A percentile compares a stretch with the other conserved stretches of the same genome.
phyloP scores from a whole-genome alignment of 2,329 filamentous ascomycete genomes.

The Colletotrichum musae region DNA sequence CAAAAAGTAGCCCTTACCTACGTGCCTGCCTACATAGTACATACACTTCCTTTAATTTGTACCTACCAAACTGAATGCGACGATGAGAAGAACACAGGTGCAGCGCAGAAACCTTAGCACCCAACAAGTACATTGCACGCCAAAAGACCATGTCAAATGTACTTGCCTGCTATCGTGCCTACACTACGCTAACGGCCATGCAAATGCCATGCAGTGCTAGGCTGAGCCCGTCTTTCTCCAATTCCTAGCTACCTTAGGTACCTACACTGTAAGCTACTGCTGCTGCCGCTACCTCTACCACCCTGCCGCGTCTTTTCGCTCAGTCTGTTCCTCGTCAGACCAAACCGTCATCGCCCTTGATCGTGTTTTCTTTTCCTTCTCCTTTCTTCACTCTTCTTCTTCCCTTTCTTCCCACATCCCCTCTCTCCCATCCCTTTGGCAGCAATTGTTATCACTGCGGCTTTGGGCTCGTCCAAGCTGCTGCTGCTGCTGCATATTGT shows the following conservation, averaged over 20 bases:
- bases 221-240: constrained; percentile 14
- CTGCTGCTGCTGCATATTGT: constrained; percentile 3
- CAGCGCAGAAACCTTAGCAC: too few relatives aligned
- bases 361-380: constrained; percentile 10
- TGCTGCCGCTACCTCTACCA: background rate
- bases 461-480: constrained; percentile 5
- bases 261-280: too few relatives aligned
- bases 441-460: constrained; percentile 2
- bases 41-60: background rate
- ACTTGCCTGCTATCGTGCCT: too few relatives aligned
- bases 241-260: constrained; percentile 5
- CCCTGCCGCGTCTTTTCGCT: background rate
- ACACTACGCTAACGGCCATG: background rate
- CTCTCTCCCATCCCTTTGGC: background rate
- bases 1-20: too few relatives aligned
- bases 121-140: too few relatives aligned
- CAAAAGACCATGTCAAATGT: too few relatives aligned
- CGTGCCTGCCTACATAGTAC: background rate
- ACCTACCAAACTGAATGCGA: background rate
- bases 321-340: constrained; percentile 12
- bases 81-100: too few relatives aligned
- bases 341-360: constrained; percentile 26
- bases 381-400: background rate
- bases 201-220: background rate
- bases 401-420: constrained; percentile 15